Evolutionary conservation across 371 early-diverging fungal species (phyloP).

Genomic region (Choanephora cucurbitarum): DNA sequence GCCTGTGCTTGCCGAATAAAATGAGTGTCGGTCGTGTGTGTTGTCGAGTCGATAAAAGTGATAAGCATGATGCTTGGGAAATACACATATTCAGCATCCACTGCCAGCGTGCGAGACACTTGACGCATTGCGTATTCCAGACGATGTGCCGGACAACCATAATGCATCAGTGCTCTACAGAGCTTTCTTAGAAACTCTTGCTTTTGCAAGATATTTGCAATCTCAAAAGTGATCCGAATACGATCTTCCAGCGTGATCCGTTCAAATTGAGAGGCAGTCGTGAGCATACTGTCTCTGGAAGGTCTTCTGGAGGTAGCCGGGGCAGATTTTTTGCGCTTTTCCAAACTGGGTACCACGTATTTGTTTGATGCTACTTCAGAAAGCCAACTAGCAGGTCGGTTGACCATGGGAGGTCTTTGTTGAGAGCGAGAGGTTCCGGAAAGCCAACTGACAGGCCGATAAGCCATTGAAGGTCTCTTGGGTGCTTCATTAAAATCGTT

Average conservation of each 20-base stretch:
- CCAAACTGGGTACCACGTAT: slow-evolving; percentile 47
- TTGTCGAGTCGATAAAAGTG: slow-evolving; percentile 69
- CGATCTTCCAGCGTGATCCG: slow-evolving; percentile 57
- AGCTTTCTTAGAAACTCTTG: slow-evolving; percentile 61
- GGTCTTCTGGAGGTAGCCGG: slow-evolving; percentile 35
- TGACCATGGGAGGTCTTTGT: slow-evolving; percentile 32
- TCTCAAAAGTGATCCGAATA: slow-evolving; percentile 59
- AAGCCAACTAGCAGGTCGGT: slow-evolving; percentile 46
- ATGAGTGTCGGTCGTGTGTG: slow-evolving; percentile 78
- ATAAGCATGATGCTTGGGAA: slow-evolving; percentile 76
- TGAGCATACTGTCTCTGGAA: slow-evolving; percentile 44
- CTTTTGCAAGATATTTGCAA: slow-evolving; percentile 60
- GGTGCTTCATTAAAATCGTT: slow-evolving; percentile 3
- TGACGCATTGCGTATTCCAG: slow-evolving; percentile 56
- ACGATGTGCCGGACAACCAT: slow-evolving; percentile 65
- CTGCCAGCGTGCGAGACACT: slow-evolving; percentile 56
- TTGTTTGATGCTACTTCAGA: slow-evolving; percentile 34
- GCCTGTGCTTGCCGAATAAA: slow-evolving; percentile 60
- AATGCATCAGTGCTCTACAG: slow-evolving; percentile 53
- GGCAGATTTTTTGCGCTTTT: slow-evolving; percentile 33
- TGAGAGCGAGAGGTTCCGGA: slow-evolving; percentile 17
- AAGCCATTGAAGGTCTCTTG: slow-evolving; percentile 30
- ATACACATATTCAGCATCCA: slow-evolving; percentile 69
- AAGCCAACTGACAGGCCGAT: slow-evolving; percentile 46
- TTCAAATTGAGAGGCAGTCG: slow-evolving; percentile 51